Percentiles rank a stretch among this genome's conserved stretches.
Conservation (phyloP, 192 early-diverging fungal species). For the Dimargaris cristalligena region DNA sequence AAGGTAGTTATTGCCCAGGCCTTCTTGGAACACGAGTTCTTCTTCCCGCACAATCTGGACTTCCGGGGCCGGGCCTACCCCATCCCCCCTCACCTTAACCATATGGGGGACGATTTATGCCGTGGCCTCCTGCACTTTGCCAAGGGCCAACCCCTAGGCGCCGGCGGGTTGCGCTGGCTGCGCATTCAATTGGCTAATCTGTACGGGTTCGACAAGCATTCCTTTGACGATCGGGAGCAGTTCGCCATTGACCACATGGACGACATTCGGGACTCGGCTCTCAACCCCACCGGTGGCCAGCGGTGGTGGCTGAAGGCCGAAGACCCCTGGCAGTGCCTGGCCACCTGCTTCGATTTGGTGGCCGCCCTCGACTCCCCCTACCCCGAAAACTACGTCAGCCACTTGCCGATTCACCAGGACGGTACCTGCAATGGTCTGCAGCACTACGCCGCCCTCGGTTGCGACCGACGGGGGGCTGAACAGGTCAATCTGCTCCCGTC, state of each 20-base stretch:
- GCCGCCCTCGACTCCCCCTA: slow-evolving; percentile 52
- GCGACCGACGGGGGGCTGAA: slow-evolving; percentile 68
- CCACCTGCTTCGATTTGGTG: slow-evolving; percentile 72
- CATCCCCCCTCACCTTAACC: slow-evolving; percentile 88
- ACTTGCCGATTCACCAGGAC: slow-evolving; percentile 87
- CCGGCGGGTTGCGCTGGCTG: slow-evolving; percentile 71
- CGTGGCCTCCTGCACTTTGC: slow-evolving; percentile 83
- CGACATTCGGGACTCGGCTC: slow-evolving; percentile 69
- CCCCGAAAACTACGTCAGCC: slow-evolving; percentile 49
- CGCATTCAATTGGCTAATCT: slow-evolving; percentile 92
- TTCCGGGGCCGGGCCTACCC: slow-evolving; percentile 97
- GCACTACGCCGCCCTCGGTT: slow-evolving; percentile 94
- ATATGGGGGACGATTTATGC: slow-evolving; percentile 90
- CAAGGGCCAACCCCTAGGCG: slow-evolving; percentile 58
- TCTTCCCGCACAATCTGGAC: slow-evolving; percentile 94
- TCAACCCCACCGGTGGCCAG: slow-evolving; percentile 56
- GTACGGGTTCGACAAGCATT: slow-evolving; percentile 80
- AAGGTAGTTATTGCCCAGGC: slow-evolving; percentile 87
- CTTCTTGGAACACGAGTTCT: slow-evolving; percentile 74
- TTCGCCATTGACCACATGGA: slow-evolving; percentile 59
- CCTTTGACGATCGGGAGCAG: slow-evolving; percentile 61
- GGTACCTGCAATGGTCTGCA: slow-evolving; percentile 97
- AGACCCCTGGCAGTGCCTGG: slow-evolving; percentile 85
- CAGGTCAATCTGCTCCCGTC: slow-evolving; percentile 78
- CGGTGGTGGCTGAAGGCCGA: slow-evolving; percentile 84